Base-by-base conservation (phyloP, 2,329 filamentous ascomycete genomes). In the Talaromyces amestolkiae region DNA sequence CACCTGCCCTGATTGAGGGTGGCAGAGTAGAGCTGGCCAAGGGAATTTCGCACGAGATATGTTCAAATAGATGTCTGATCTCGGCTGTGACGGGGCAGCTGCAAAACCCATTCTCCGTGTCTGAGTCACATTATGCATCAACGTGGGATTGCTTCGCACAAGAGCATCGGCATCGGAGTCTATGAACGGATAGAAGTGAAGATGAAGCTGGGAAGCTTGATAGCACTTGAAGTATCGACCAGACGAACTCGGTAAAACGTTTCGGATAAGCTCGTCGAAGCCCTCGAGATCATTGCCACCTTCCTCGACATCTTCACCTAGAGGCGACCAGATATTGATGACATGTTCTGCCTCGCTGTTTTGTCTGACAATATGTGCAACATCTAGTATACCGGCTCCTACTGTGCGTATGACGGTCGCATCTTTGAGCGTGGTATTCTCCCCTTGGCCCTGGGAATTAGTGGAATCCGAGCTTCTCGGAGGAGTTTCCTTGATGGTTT, bases 41-140 rank as follows among this genome's bases (percentile, higher is more conserved):
- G 90, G 89, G 27, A 99, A 82, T n/a, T 89, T 84, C 0, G 92
- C 91, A 68, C 92, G 89, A 65, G 88, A 87, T 58, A 99, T 78
- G 0, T 93, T 97, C 53, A 99, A 78, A 75, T 99, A 99, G 60
- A 99, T 98, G 76, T 99, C 96, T 11, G 93, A 97, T 71, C 96
- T 85, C 17, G 91, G 85, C 74, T 92, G 93, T 0, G 90, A 93
- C 0, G 95, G 94, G 1, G 93, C 93, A 13, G 93, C 93, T 3
- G 94, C 92, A 75, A 99, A 98, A 1, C 93, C 95, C 76, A 98
- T 93, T 75, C 95, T 95, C 72, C 85, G 90, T 0, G 93, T 96
- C 76, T 90, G 90, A 65, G 85, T 84, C 66, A 98, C 86, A 61
- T 90, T 89, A 60, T 96, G 90, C 15, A 99, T 86, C 15, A 96